Conservation (phyloP, 1,139 yeast species). For the Hemisphaericaspora xylanilytica region DNA sequence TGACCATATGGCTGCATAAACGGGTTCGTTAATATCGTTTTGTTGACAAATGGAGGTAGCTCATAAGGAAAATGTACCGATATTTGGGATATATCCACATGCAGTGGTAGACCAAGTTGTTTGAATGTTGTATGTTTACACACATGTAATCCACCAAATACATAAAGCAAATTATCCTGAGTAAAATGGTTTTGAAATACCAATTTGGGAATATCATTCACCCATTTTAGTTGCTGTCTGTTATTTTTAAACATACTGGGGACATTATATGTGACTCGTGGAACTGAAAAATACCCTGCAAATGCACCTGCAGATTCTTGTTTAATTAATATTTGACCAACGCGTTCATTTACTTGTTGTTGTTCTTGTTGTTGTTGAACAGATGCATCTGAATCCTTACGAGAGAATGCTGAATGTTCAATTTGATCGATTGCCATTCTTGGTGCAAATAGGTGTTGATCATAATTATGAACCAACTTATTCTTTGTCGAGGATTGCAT, state of each 20-base stretch:
- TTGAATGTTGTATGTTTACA: slow-evolving; percentile 21
- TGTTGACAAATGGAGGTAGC: slow-evolving; percentile 41
- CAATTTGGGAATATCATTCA: slow-evolving; percentile 24
- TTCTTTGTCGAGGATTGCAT: slow-evolving; percentile 17
- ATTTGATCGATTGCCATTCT: slow-evolving; percentile 25
- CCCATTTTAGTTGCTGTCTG: slow-evolving; percentile 10
- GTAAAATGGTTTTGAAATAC: slow-evolving; percentile 38
- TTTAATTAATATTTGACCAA: slow-evolving; percentile 13
- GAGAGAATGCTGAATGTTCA: slow-evolving; percentile 15
- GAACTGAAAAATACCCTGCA: slow-evolving; percentile 32
- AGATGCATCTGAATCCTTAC: slow-evolving; percentile 10
- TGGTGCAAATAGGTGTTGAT: slow-evolving; percentile 27
- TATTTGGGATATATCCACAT: slow-evolving; percentile 28
- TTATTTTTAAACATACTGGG: slow-evolving; percentile 17
- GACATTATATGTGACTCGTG: slow-evolving; percentile 26
- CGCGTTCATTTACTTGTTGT: slow-evolving; percentile 4
- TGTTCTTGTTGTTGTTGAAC: slow-evolving; percentile 4
- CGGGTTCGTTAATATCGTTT: slow-evolving; percentile 36
- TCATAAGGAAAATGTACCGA: slow-evolving; percentile 41
- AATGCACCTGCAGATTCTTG: slow-evolving; percentile 23
- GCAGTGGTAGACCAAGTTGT: slow-evolving; percentile 35
- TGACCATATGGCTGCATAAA: slow-evolving; percentile 28
- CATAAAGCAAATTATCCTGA: slow-evolving; percentile 30
- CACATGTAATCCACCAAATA: slow-evolving; percentile 39
- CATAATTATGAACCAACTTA: slow-evolving; percentile 17